A percentile compares a stretch with the other conserved stretches of the same genome.
These are phyloP conservation scores for Pestalotiopsis sp. DNA, from an alignment of 2,329 filamentous ascomycete genomes.

Conservation along the genomic window DNA sequence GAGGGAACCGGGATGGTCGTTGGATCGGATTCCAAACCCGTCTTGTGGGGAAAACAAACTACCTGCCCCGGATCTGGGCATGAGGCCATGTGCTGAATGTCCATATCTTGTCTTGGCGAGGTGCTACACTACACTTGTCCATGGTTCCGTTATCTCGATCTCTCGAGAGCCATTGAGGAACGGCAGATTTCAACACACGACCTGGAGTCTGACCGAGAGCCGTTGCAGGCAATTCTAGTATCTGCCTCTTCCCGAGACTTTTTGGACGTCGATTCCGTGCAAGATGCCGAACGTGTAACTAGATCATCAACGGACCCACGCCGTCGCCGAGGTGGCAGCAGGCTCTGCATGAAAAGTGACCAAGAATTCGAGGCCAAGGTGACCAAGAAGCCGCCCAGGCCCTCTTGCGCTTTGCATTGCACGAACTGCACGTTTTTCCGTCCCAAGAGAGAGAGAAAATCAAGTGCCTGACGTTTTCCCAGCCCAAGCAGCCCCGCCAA, in stretches of 20 bases:
- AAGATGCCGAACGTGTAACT: not conserved
- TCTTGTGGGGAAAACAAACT: not conserved
- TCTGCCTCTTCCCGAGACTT: not conserved
- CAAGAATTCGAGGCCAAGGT: not conserved
- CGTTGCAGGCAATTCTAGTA: not conserved
- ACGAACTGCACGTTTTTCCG: constrained; percentile 3
- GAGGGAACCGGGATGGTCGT: not conserved
- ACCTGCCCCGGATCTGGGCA: constrained; percentile 2
- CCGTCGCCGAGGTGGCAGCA: not conserved
- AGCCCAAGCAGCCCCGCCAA: not conserved
- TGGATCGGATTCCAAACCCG: not conserved
- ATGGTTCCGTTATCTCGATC: not conserved
- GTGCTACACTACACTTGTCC: not conserved
- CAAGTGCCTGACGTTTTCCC: not conserved
- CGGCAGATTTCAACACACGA: not conserved
- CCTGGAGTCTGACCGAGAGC: not conserved
- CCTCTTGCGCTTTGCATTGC: not conserved
- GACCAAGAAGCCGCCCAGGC: not conserved
- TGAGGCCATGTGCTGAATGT: not conserved
- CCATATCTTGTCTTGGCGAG: not conserved
- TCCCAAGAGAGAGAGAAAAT: not conserved
- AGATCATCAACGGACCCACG: not conserved
- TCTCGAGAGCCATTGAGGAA: not conserved
- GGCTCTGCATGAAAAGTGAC: not conserved
- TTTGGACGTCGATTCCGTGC: not conserved